Evolutionary conservation across 371 early-diverging fungal species (phyloP), one percentile per base, ranked within the genome.

Genomic region (Phascolomyces articulosus): DNA sequence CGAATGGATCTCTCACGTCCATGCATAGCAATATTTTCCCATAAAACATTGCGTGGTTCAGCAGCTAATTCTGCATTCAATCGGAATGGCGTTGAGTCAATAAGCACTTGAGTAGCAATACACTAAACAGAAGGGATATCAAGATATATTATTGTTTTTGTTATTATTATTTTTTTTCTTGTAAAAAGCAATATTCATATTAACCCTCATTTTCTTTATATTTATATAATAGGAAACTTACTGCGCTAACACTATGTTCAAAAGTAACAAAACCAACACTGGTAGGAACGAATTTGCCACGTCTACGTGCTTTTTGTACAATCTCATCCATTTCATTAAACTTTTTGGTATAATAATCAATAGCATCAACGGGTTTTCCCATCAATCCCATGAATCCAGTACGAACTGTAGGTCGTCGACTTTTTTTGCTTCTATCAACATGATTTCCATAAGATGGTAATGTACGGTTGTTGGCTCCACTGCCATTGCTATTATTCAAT

Each of bases 221-320:
- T n/a, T n/a, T n/a, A n/a, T 29, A n/a, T 31, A 3, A 3, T 40
- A 21, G 18, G n/a, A 40, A 11, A 63, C 79, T 69, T 79, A 82
- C 83, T 29, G 89, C 90, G 24, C 87, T 75, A 61, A 92, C 71
- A 44, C 87, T 77, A 44, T 86, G 88, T 66, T 90, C 90, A 77
- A 93, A 93, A 2, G 93, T 92, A 21, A 93, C 90, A 77, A 94
- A 92, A 0, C 90, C 94, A 8, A 90, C 86, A 55, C 85, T 82
- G 9, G 90, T 90, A 11, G 88, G 85, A 38, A 75, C 67, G 48
- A 84, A 85, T 23, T 76, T 66, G 28, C 87, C 89, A 16, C 78
- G 60, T 27, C 78, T 69, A 18, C 94, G 77, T 60, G 91, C 81
- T 47, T 80, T 79, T 11, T 71, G 64, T 0, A 92, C 87, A 26